A percentile compares a stretch with the other conserved stretches of the same genome.
Evolutionary conservation across 2,329 filamentous ascomycete genomes (phyloP).

Genomic region (Leptographium flavum): DNA sequence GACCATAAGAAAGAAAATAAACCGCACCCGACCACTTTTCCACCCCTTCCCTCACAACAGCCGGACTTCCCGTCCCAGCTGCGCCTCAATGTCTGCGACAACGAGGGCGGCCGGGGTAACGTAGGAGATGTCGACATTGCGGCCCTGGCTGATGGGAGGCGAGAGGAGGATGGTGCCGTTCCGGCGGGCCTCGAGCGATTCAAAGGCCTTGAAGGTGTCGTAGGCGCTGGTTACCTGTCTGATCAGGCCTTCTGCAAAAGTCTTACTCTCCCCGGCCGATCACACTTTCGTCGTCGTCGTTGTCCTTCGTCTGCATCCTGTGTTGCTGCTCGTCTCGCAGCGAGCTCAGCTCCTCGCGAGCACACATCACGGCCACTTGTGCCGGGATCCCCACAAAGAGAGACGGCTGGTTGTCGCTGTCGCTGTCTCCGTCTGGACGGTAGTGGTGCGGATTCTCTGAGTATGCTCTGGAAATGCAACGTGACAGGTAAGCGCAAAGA

Average conservation of each 20-base stretch:
- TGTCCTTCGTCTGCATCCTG: too few relatives aligned
- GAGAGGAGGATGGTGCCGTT: not conserved
- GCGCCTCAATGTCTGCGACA: not conserved
- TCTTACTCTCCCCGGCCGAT: not conserved
- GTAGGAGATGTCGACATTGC: too few relatives aligned
- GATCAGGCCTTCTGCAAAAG: not conserved
- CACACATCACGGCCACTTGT: too few relatives aligned
- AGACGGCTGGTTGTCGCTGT: not conserved
- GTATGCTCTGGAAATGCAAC: not conserved
- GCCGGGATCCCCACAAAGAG: not conserved
- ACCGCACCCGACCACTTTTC: too few relatives aligned
- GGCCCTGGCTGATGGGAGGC: not conserved
- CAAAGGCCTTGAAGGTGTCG: not conserved
- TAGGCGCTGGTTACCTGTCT: not conserved
- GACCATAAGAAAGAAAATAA: too few relatives aligned
- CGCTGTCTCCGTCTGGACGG: not conserved
- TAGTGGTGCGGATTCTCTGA: not conserved
- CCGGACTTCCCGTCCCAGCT: slow-evolving; percentile 7
- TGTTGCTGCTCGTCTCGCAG: too few relatives aligned
- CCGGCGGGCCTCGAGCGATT: not conserved
- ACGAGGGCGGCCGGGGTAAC: not conserved
- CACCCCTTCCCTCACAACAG: not conserved
- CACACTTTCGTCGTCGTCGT: too few relatives aligned
- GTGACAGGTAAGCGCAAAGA: not conserved
- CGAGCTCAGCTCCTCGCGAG: too few relatives aligned